A percentile compares a stretch with the other conserved stretches of the same genome.
Conservation (phyloP, 2,329 filamentous ascomycete genomes). For the Pseudomassariella vexata region DNA sequence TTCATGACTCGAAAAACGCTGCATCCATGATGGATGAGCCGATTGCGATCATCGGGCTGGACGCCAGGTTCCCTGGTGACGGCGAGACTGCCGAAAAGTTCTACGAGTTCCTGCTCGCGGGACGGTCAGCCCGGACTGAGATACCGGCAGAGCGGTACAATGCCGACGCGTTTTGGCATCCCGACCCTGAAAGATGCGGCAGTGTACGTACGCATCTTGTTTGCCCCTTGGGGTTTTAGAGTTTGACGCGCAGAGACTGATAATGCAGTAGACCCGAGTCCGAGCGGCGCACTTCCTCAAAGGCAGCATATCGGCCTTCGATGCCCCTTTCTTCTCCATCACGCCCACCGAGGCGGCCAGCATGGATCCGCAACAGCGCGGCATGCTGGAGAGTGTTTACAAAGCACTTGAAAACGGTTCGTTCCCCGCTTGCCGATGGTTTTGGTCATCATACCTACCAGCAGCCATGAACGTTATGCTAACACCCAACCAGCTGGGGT, state of each 20-base stretch:
- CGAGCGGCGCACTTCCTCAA: constrained; percentile 2
- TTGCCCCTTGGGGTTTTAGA: no score
- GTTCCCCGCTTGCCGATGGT: no score
- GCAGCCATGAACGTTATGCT: neutral
- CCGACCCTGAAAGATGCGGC: constrained; percentile 18
- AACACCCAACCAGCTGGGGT: constrained; percentile 2
- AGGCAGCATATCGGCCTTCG: neutral
- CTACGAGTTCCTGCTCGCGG: constrained; percentile 20
- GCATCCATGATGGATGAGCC: constrained; percentile 15
- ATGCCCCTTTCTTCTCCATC: constrained; percentile 4
- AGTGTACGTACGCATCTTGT: constrained; percentile 14
- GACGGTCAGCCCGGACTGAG: constrained; percentile 18
- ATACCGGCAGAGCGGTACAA: constrained; percentile 23
- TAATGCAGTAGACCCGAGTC: neutral
- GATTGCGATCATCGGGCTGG: constrained; percentile 20
- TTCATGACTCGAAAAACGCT: no score
- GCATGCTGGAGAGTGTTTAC: constrained; percentile 4
- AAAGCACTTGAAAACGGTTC: constrained; percentile 6
- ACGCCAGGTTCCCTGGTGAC: constrained; percentile 20
- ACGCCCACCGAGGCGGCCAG: constrained; percentile 3
- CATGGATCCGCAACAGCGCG: constrained; percentile 6
- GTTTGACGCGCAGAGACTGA: no score
- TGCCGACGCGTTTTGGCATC: constrained; percentile 23
- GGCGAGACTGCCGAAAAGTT: constrained; percentile 19
- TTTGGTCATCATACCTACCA: no score